Base-by-base conservation (phyloP, 805 yeast species). In the Suhomyces sp. region DNA sequence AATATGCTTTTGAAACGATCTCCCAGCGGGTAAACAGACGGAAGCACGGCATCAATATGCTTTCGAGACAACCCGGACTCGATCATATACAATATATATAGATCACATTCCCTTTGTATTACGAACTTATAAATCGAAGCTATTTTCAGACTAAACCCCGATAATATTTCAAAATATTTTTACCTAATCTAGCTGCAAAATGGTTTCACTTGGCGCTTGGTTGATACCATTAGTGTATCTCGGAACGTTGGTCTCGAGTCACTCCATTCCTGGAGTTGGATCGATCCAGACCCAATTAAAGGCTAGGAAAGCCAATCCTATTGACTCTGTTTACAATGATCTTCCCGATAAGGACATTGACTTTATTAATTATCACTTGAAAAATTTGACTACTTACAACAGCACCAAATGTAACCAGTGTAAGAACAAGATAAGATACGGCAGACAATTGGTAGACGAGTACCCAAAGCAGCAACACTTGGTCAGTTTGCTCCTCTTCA, bases 341-440 rank as follows among this genome's bases (percentile, higher is more conserved):
- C 64, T 73, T 45, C 49, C 61, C 9, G 56, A 49, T 15, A 45
- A 56, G 5, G 72, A 71, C 27, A 53, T 51, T 10, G 74, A 72
- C 49, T 72, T 61, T 51, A 60, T 73, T 45, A 57, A 57, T 39
- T 50, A 52, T 37, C 68, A 70, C 51, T 58, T 71, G 51, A 59
- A 51, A 24, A 55, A 64, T 43, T 67, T 73, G 60, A 60, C 60
- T 25, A 51, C 50, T 19, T 64, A 56, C 59, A 68, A 69, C 50
- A 75, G 75, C 13, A 57, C 73, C 17, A 56, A 56, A 45, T 73
- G 77, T 53, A 68, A 66, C 47, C 52, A 62, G 35, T 73, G 77
- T 59, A 73, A 73, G 57, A 51, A 69, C 60, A 69, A 62, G 55
- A 57, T 73, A 47, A 63, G 55, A 48, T 71, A 62, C 53, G 71